Evolutionary conservation across 495 filamentous ascomycete genomes (phyloP).

Genomic region (Daldinia grandis): DNA sequence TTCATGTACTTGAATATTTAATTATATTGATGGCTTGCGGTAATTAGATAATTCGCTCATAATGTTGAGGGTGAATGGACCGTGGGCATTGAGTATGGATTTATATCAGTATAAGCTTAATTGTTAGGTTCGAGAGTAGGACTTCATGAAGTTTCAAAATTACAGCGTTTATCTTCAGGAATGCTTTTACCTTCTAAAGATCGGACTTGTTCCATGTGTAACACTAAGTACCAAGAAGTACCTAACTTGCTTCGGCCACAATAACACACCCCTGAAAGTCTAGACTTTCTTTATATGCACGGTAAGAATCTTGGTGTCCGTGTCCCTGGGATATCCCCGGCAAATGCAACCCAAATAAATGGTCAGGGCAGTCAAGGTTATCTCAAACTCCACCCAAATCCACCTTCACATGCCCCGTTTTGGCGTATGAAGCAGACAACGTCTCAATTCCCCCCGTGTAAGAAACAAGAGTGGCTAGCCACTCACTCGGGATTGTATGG

Average conservation of each 20-base stretch:
- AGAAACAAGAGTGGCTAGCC: conserved; percentile 13
- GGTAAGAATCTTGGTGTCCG: background rate
- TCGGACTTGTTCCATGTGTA: background rate
- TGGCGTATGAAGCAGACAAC: conserved; percentile 35
- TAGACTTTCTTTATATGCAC: background rate
- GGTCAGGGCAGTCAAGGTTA: conserved; percentile 6
- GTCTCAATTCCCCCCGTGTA: conserved; percentile 30
- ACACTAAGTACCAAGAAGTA: background rate
- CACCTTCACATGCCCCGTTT: conserved; percentile 36
- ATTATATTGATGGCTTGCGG: background rate
- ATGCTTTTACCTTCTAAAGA: background rate
- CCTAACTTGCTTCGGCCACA: background rate
- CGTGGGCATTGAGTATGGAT: background rate
- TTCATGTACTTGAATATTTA: background rate
- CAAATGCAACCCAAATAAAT: background rate
- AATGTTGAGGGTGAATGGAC: background rate
- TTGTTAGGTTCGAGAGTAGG: background rate
- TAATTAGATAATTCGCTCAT: background rate
- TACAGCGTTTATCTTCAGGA: background rate
- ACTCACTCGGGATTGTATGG: conserved; percentile 7
- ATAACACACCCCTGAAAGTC: background rate
- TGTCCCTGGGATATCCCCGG: background rate
- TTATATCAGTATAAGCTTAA: background rate
- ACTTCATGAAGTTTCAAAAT: background rate
- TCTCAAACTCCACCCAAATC: conserved; percentile 19